A percentile compares a stretch with the other conserved stretches of the same genome.
phyloP scores from a whole-genome alignment of 495 filamentous ascomycete species.

The Bathelium albidoporum region DNA sequence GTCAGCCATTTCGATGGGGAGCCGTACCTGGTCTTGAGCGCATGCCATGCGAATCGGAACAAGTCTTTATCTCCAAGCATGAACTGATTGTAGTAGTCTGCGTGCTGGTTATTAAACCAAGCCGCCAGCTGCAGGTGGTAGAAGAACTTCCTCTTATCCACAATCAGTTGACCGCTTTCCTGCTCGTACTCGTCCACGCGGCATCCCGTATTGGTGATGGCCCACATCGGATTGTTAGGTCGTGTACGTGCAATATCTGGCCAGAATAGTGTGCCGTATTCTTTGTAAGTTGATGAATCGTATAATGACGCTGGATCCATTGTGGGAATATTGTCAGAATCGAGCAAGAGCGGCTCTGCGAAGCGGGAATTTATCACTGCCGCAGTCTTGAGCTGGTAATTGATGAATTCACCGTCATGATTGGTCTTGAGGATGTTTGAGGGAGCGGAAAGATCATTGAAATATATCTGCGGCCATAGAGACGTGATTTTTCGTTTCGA shows the following conservation, averaged over 20 bases:
- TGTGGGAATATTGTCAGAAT: constrained; percentile 14
- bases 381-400: constrained; percentile 22
- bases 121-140: constrained; percentile 17
- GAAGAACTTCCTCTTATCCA: constrained; percentile 23
- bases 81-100: constrained; percentile 22
- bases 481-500: constrained; percentile 8
- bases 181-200: constrained; percentile 25
- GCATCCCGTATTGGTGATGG: constrained; percentile 21
- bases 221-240: constrained; percentile 25
- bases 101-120: constrained; percentile 20
- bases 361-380: constrained; percentile 8
- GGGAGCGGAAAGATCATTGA: constrained; percentile 23
- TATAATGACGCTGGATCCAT: constrained; percentile 23
- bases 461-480: constrained; percentile 17
- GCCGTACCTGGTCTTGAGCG: constrained; percentile 17
- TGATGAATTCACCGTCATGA: constrained; percentile 15
- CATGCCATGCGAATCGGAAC: constrained; percentile 26
- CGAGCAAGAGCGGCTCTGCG: not conserved
- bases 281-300: constrained; percentile 20
- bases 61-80: constrained; percentile 26
- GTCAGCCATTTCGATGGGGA: constrained; percentile 13
- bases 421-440: constrained; percentile 21
- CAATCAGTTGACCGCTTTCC: constrained; percentile 24
- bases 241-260: constrained; percentile 26
- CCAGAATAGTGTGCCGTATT: constrained; percentile 26